phyloP scores from a whole-genome alignment of 768 basidiomycete genomes.

The Mrakia gelida region DNA sequence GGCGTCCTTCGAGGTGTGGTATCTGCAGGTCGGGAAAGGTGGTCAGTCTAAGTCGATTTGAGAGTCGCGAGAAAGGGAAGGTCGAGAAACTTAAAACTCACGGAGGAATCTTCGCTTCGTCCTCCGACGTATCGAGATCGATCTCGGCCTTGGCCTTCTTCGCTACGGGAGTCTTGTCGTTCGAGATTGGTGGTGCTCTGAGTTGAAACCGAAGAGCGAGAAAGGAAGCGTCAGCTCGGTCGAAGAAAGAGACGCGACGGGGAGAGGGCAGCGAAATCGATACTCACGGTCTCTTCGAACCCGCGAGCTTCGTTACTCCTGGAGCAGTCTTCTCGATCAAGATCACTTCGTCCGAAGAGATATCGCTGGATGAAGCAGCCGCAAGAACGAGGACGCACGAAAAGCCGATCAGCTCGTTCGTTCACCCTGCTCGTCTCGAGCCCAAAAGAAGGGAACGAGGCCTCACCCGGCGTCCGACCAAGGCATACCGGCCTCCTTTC shows the following conservation, averaged over 20 bases:
- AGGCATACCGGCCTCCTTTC: not conserved
- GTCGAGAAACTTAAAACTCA: not conserved
- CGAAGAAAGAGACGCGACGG: not conserved
- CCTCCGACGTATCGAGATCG: not conserved
- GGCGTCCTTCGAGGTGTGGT: slow-evolving; percentile 64
- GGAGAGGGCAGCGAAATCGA: not conserved
- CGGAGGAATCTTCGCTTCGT: not conserved
- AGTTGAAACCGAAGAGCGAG: not conserved
- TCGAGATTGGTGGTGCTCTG: not conserved
- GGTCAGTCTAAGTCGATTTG: not conserved
- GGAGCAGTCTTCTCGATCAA: not conserved
- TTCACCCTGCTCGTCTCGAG: too few relatives aligned
- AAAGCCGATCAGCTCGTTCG: too few relatives aligned
- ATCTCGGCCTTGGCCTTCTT: not conserved
- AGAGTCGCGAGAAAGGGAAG: not conserved
- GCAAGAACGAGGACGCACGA: not conserved
- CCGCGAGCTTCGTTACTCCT: not conserved
- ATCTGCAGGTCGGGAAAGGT: not conserved
- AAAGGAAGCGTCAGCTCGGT: not conserved
- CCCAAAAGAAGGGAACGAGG: not conserved
- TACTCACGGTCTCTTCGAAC: not conserved
- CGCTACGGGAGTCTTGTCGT: not conserved
- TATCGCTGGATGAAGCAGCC: not conserved
- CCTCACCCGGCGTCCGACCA: not conserved
- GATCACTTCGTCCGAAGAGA: not conserved